Evolutionary conservation across 306 rosid genomes (phyloP).

Genomic region (Fagus sylvatica): DNA sequence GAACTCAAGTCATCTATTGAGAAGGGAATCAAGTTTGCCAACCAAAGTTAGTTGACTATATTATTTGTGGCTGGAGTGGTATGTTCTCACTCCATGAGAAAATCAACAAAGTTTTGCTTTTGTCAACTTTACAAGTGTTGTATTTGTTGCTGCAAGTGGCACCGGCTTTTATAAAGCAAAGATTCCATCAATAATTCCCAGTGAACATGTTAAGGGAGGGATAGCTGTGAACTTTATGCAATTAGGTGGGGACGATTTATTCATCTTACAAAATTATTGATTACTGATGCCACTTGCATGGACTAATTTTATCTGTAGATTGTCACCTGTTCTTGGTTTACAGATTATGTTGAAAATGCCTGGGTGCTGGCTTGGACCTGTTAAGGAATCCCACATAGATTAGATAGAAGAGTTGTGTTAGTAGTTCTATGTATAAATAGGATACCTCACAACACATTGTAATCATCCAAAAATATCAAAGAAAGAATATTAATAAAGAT

Average conservation of each 20-base stretch:
- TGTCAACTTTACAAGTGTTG: slow-evolving; percentile 21
- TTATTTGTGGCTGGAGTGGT: slow-evolving; percentile 13
- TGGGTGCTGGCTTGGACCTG: too few species aligned
- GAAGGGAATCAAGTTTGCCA: slow-evolving; percentile 87
- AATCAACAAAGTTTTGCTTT: slow-evolving; percentile 48
- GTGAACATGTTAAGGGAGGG: slow-evolving; percentile 25
- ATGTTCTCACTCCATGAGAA: slow-evolving; percentile 22
- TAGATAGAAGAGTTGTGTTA: too few species aligned
- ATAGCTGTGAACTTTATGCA: slow-evolving; percentile 3
- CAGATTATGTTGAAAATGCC: too few species aligned
- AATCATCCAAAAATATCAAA: too few species aligned
- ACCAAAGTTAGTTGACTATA: slow-evolving; percentile 42
- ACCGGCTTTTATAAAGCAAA: slow-evolving; percentile 25
- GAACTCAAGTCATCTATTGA: slow-evolving; percentile 85
- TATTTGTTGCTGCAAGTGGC: slow-evolving; percentile 41
- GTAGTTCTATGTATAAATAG: too few species aligned
- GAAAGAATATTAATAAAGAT: too few species aligned
- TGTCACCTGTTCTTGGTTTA: not conserved
- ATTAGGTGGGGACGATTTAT: not conserved
- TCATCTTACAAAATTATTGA: not conserved
- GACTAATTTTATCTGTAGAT: not conserved
- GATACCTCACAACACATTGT: too few species aligned
- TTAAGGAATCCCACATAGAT: too few species aligned
- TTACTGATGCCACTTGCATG: not conserved
- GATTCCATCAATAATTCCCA: slow-evolving; percentile 36